Evolutionary conservation across 495 filamentous ascomycete genomes (phyloP).

Genomic region (Xylaria venustula): DNA sequence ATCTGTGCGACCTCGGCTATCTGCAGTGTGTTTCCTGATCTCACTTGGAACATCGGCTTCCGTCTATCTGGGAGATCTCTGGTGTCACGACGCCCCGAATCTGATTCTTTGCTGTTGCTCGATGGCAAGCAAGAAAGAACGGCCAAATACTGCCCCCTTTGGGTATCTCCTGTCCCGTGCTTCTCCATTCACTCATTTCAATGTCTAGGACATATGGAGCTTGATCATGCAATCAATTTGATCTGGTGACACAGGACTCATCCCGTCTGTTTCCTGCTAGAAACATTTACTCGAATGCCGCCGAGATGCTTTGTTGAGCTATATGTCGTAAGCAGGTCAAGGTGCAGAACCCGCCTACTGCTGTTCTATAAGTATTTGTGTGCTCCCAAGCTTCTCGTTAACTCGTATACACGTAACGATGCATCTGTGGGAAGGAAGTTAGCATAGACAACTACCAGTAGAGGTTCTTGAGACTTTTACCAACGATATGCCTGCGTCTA

Average conservation of each 20-base stretch:
- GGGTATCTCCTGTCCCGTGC: constrained; percentile 15
- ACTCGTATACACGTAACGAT: background rate
- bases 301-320: constrained; percentile 8
- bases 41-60: constrained; percentile 30
- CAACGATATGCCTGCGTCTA: constrained; percentile 50
- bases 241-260: constrained; percentile 30
- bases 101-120: constrained; percentile 27
- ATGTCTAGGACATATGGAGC: constrained; percentile 37
- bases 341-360: background rate
- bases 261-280: constrained; percentile 10
- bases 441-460: background rate
- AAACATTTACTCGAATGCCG: constrained; percentile 10
- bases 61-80: constrained; percentile 29
- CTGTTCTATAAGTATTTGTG: constrained; percentile 7
- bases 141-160: constrained; percentile 15
- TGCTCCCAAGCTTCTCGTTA: background rate
- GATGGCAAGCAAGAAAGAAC: constrained; percentile 19
- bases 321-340: background rate
- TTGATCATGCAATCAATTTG: constrained; percentile 31
- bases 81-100: constrained; percentile 27
- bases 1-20: constrained; percentile 37
- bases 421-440: background rate
- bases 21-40: constrained; percentile 34
- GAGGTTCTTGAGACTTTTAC: background rate
- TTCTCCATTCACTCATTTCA: constrained; percentile 31